Evolutionary conservation across 768 basidiomycete genomes (phyloP), one percentile per base, ranked within the genome.

Genomic region (Tulasnella sp.): DNA sequence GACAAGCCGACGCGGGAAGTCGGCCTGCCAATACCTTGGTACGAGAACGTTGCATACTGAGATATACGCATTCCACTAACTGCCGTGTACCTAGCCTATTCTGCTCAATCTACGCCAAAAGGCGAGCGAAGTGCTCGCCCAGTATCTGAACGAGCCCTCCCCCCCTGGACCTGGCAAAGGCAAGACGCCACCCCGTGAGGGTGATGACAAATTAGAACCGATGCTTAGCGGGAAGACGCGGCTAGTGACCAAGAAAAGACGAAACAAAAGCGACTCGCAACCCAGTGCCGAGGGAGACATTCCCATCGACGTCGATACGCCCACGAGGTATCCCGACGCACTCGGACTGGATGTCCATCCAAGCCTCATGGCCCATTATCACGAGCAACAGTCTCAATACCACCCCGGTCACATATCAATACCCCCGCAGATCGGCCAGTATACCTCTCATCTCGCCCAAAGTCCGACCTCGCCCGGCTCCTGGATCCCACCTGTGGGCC

Each of bases 191-290:
- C 37, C 40, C 25, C 11, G 27, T 11, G 40, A 59, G 31, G 34
- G 27, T 15, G 43, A 58, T 14, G 58, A 60, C 29, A 27, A 60
- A 19, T 32, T 59, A 11, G 54, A 56, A 19, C 45, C 59, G 9
- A 61, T 61, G 59, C 49, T 61, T 6, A 49, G 59, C 15, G 48
- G 36, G 4, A 61, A 48, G 31, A 59, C 50, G 9, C 59, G 59
- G 14, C 58, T 61, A 11, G 45, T 61, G 12, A 14, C 37, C 4
- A 35, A 41, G 46, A 46, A 43, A 25, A 58, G 21, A 21, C 8
- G 15, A 37, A 21, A 14, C 7, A 43, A 19, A 9, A 8, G 19
- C 9, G 57, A 39, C 3, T 4, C 27, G 17, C 32, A 23, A 11
- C 31, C 27, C 6, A 19, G 17, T 11, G 42, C 54, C 19, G 36